Base-by-base conservation (phyloP, 805 yeast species). In the Blastobotrys terrestris region DNA sequence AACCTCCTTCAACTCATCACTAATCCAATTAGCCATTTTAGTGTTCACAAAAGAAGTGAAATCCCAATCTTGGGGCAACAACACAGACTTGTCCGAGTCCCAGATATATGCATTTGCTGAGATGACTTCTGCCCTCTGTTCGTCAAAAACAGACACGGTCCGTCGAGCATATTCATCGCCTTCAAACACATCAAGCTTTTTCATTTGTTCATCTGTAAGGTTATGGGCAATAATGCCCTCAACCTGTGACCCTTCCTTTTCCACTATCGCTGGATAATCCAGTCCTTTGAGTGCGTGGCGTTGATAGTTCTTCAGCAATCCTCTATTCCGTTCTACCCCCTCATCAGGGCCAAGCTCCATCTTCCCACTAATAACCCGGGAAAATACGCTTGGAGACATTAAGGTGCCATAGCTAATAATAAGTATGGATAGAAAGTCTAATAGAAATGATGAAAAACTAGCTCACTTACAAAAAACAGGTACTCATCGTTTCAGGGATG, bases 401-500 rank as follows among this genome's bases (percentile, higher is more conserved):
- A 60, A 46, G 19, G 63, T 60, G 43, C 63, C 63, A 48, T 60
- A 60, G 52, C 61, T 58, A 14, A n/a, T n/a, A n/a, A n/a, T n/a
- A n/a, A n/a, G n/a, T n/a, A n/a, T 8, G 14, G 20, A 39, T 39
- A 26, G 44, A 3, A 39, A 19, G 15, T 16, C 11, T 15, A 3
- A 42, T 13, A 13, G 31, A 22, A 31, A 39, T 3, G 7, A 13
- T 40, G 26, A 6, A 14, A 19, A 20, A 3, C 19, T 14, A 2
- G 16, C 20, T 8, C 19, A 45, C 53, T 19, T 43, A 51, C 53
- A 51, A 51, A 39, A 51, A 51, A 39, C 53, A 46, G 35, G 50
- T 49, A 11, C 35, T 26, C 35, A 26, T 26, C 8, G 35, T n/a
- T n/a, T n/a, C n/a, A n/a, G n/a, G n/a, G 5, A 26, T 26, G 35